Base-by-base conservation (phyloP, 306 rosid genomes). In the Malus sieversii region DNA sequence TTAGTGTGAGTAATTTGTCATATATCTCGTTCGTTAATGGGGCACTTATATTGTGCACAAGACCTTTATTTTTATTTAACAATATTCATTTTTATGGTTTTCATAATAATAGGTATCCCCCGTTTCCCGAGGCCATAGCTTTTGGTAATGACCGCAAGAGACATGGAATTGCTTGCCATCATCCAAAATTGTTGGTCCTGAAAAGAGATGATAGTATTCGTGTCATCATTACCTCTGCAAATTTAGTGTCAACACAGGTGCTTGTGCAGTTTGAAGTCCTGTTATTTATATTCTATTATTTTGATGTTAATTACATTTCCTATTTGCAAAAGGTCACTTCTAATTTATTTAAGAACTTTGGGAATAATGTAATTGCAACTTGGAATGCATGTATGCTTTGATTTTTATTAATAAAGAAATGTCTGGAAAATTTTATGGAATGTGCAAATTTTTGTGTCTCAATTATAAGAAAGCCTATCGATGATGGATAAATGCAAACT, bases 151-250 rank as follows among this genome's bases (percentile, higher is more conserved):
- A 89, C 83, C 77, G 81, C 77, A 86, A 86, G 84, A 86, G 70
- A 82, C 91, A 73, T 19, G 97, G 94, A 75, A 87, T 91, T 78
- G 97, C 91, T 82, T 91, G 97, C 83, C 97, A 91, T 87, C 97
- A 91, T 72, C 94, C 97, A 16, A 91, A 91, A 82, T 77, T 91
- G 76, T 73, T 91, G 79, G 87, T 91, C 82, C 45, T 89, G 69
- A 92, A 87, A 81, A 86, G 97, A 73, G 85, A 85, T 59, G 85
- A 85, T 75, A 84, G 73, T 78, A 83, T 91, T 67, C 88, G 97
- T 68, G 87, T 91, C 85, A 83, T 91, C 75, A 81, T 91, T 80
- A 91, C 97, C 63, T 91, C 97, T 58, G 92, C 94, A 77, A 91
- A 91, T 89, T 86, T 91, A 81, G 94, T 89, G 85, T 85, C 88